These are phyloP conservation scores for Mimosa bimucronata DNA, from an alignment of 306 rosid species.

Conservation along the genomic window DNA sequence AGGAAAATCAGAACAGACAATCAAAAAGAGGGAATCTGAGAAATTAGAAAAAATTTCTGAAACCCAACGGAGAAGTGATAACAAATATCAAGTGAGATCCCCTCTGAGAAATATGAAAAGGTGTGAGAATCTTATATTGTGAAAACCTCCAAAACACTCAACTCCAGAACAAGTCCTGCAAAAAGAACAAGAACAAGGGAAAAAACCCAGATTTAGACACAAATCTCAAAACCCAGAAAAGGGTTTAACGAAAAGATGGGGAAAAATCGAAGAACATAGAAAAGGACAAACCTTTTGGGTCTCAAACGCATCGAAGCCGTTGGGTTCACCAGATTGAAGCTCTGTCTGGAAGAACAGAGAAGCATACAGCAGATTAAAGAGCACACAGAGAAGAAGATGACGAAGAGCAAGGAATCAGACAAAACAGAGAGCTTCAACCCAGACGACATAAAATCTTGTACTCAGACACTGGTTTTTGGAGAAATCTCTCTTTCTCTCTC, in stretches of 20 bases:
- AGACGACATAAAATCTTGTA: conserved; percentile 70
- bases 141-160: conserved; percentile 56
- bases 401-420: not conserved
- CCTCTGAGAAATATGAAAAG: conserved; percentile 72
- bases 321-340: conserved; percentile 43
- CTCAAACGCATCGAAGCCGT: conserved; percentile 83
- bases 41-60: not conserved
- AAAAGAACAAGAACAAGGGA: conserved; percentile 8
- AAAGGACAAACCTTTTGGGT: conserved; percentile 53
- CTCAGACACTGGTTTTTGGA: conserved; percentile 32
- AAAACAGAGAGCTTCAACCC: conserved; percentile 62
- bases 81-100: conserved; percentile 56
- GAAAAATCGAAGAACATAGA: not conserved
- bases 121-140: conserved; percentile 47
- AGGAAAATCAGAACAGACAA: not conserved
- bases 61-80: not conserved
- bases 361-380: conserved; percentile 46
- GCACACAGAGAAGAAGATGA: conserved; percentile 1
- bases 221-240: not conserved
- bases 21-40: not conserved
- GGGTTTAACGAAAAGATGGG: not conserved
- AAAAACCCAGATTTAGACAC: conserved; percentile 4
- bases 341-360: conserved; percentile 44
- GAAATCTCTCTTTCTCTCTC: not conserved
- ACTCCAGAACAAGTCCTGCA: conserved; percentile 74